Conservation (phyloP, 495 filamentous ascomycete genomes). For the Podospora comata region DNA sequence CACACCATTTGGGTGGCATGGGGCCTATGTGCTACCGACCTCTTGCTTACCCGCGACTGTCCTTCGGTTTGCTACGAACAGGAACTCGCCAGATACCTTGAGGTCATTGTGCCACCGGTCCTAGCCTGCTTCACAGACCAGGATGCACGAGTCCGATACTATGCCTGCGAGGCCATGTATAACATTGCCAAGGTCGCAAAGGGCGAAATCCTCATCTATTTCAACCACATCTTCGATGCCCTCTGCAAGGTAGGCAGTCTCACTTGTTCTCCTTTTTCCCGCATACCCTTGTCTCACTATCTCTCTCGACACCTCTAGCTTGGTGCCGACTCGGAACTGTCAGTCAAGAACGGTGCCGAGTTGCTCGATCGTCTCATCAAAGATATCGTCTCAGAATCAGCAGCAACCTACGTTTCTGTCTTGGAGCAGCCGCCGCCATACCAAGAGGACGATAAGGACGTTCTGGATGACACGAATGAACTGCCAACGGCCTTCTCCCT, state of each 20-base stretch:
- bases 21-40: not conserved
- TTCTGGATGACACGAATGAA: conserved; percentile 49
- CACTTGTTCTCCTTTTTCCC: conserved; percentile 19
- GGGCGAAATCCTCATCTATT: conserved; percentile 92
- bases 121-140: conserved; percentile 98
- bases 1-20: not conserved
- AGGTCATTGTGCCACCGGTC: conserved; percentile 92
- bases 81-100: conserved; percentile 86
- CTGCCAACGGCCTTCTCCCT: conserved; percentile 90
- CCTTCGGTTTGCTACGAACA: conserved; percentile 29
- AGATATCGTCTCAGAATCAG: conserved; percentile 96
- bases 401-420: conserved; percentile 89
- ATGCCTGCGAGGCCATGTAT: conserved; percentile 99
- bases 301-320: conserved; percentile 53
- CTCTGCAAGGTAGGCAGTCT: conserved; percentile 72
- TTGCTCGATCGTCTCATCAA: conserved; percentile 94
- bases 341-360: conserved; percentile 98
- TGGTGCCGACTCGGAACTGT: conserved; percentile 91
- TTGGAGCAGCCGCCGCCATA: conserved; percentile 60
- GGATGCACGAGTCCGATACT: conserved; percentile 96
- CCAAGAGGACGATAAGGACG: conserved; percentile 49
- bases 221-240: conserved; percentile 97
- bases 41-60: conserved; percentile 11
- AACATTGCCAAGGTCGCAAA: conserved; percentile 99
- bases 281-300: conserved; percentile 7